Conservation (phyloP, 2,329 filamentous ascomycete species). For the Aspergillus sp. region DNA sequence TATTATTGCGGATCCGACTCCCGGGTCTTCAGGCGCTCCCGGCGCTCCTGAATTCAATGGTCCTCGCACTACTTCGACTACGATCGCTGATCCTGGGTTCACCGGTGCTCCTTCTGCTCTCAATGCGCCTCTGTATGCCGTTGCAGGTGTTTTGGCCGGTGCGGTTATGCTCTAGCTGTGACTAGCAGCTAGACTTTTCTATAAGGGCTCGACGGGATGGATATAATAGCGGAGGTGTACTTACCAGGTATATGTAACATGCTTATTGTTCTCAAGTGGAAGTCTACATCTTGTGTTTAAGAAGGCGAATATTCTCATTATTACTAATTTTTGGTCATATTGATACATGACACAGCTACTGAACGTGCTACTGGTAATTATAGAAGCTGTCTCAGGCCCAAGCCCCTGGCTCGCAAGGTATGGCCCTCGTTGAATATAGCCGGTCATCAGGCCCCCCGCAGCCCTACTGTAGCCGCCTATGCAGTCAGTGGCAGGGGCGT, state of each 20-base stretch:
- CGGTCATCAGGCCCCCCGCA: neutral
- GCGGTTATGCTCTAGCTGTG: neutral
- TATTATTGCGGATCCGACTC: neutral
- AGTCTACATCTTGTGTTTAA: neutral
- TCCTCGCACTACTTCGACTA: neutral
- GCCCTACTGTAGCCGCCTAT: neutral
- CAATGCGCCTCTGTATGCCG: neutral
- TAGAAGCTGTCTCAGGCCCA: neutral
- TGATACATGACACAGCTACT: neutral
- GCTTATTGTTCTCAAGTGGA: neutral
- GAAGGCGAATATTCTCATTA: too few relatives aligned
- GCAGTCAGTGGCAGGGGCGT: neutral
- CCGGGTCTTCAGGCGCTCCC: neutral
- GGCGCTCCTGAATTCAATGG: neutral
- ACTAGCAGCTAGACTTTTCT: neutral
- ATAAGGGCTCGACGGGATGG: neutral
- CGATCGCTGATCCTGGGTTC: neutral
- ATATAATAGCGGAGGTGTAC: neutral
- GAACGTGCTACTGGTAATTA: neutral
- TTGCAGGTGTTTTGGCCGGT: conserved; percentile 2
- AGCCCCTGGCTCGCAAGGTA: neutral
- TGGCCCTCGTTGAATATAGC: neutral
- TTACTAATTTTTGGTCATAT: neutral
- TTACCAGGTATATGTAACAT: neutral
- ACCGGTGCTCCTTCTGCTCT: conserved; percentile 4